phyloP scores from a whole-genome alignment of 768 basidiomycete species.

The Kwoniella newhampshirensis region DNA sequence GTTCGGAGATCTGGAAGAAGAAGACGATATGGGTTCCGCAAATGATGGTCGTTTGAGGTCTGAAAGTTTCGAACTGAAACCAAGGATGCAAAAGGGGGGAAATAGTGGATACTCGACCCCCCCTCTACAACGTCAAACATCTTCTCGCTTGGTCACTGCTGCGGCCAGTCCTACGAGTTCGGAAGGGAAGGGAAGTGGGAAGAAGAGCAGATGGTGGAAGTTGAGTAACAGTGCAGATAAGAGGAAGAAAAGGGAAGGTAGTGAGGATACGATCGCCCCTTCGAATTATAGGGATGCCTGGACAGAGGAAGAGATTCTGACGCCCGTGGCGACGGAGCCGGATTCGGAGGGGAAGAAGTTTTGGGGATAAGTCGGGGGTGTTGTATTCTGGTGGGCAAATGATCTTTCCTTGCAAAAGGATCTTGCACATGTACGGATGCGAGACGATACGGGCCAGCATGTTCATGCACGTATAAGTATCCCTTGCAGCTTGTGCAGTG shows the following conservation, averaged over 20 bases:
- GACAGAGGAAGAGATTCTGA: conserved; percentile 8
- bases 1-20: background rate
- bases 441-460: too few relatives aligned
- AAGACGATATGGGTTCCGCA: too few relatives aligned
- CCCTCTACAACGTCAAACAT: background rate
- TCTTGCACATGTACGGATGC: too few relatives aligned
- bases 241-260: conserved; percentile 26
- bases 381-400: too few relatives aligned
- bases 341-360: conserved; percentile 7
- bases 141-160: conserved; percentile 1
- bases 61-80: conserved; percentile 35
- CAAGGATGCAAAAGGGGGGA: conserved; percentile 15
- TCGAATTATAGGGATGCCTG: background rate
- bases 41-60: conserved; percentile 17
- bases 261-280: conserved; percentile 23
- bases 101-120: conserved; percentile 5
- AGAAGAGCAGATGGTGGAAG: conserved; percentile 43
- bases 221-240: conserved; percentile 16
- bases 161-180: conserved; percentile 2
- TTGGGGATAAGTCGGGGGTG: conserved; percentile 1
- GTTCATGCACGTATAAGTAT: too few relatives aligned
- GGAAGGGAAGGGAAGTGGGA: conserved; percentile 4
- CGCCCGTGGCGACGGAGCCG: conserved; percentile 5
- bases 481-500: too few relatives aligned
- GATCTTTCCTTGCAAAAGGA: too few relatives aligned